These are phyloP conservation scores for Penicillium sp. DNA, from an alignment of 2,329 filamentous ascomycete genomes.

Conservation along the genomic window DNA sequence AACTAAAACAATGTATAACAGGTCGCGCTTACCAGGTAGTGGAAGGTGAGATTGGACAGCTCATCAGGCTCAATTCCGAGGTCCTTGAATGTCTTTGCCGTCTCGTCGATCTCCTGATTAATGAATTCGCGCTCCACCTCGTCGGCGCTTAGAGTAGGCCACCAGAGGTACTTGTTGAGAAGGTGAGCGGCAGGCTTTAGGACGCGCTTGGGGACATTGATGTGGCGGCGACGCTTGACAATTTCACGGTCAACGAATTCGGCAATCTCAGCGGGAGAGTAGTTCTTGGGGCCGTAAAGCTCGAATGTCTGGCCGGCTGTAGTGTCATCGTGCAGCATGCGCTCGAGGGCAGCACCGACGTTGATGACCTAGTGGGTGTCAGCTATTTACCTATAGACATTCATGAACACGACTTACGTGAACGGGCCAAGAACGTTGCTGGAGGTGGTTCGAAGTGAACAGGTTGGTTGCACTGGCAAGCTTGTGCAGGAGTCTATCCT, in stretches of 20 bases:
- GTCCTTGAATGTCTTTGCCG: conserved; percentile 94
- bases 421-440: conserved; percentile 87
- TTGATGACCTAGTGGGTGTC: conserved; percentile 72
- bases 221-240: conserved; percentile 82
- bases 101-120: conserved; percentile 87
- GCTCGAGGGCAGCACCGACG: conserved; percentile 84
- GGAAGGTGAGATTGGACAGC: conserved; percentile 83
- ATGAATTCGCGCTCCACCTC: conserved; percentile 91
- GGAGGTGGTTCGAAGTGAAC: conserved; percentile 90
- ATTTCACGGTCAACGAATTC: conserved; percentile 91
- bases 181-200: conserved; percentile 75
- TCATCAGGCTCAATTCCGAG: conserved; percentile 88
- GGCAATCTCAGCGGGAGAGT: conserved; percentile 85
- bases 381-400: conserved; percentile 19
- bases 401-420: conserved; percentile 63
- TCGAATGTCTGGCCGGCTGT: conserved; percentile 92
- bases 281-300: conserved; percentile 91
- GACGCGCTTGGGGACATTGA: conserved; percentile 84
- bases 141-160: conserved; percentile 80
- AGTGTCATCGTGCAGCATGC: conserved; percentile 87
- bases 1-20: neutral
- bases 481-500: conserved; percentile 87
- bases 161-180: conserved; percentile 86
- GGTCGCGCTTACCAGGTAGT: conserved; percentile 77
- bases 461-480: conserved; percentile 81